phyloP scores from a whole-genome alignment of 495 filamentous ascomycete genomes.

The Letharia columbiana region DNA sequence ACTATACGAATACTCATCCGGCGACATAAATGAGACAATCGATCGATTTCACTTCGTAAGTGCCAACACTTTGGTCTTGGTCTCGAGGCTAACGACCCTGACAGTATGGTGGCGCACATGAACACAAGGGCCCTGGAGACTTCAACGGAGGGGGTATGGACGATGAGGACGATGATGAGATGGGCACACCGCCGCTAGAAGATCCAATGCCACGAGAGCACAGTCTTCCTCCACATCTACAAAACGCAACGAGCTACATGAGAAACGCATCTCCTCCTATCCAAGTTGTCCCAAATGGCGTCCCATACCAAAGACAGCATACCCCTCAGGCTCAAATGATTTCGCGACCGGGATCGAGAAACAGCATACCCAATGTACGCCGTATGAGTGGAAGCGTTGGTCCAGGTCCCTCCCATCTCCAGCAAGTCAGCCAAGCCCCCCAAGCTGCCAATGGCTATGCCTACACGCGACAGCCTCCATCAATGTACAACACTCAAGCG shows the following conservation, averaged over 20 bases:
- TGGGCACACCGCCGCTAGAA: conserved; percentile 54
- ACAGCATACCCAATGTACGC: conserved; percentile 49
- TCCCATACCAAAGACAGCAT: conserved; percentile 62
- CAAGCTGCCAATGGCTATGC: conserved; percentile 55
- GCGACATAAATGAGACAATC: conserved; percentile 84
- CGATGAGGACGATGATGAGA: conserved; percentile 85
- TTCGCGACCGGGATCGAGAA: conserved; percentile 76
- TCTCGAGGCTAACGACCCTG: conserved; percentile 12
- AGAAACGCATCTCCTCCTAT: conserved; percentile 82
- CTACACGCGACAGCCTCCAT: conserved; percentile 69
- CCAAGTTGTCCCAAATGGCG: conserved; percentile 77
- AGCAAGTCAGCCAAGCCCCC: conserved; percentile 31
- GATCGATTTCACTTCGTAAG: conserved; percentile 81
- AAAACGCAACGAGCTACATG: conserved; percentile 65
- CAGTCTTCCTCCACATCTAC: conserved; percentile 64
- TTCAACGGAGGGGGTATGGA: conserved; percentile 80
- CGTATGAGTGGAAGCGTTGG: conserved; percentile 68
- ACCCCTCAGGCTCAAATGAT: conserved; percentile 69
- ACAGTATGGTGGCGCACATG: conserved; percentile 84
- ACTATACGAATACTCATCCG: conserved; percentile 92
- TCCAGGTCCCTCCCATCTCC: conserved; percentile 52
- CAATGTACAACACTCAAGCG: conserved; percentile 73
- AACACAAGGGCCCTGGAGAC: conserved; percentile 92
- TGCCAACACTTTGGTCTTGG: conserved; percentile 23
- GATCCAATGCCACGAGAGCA: conserved; percentile 48